Evolutionary conservation across 1,284 basidiomycete species (phyloP), one percentile per base, ranked within the genome.

Genomic region (Trichosporon coremiiforme): DNA sequence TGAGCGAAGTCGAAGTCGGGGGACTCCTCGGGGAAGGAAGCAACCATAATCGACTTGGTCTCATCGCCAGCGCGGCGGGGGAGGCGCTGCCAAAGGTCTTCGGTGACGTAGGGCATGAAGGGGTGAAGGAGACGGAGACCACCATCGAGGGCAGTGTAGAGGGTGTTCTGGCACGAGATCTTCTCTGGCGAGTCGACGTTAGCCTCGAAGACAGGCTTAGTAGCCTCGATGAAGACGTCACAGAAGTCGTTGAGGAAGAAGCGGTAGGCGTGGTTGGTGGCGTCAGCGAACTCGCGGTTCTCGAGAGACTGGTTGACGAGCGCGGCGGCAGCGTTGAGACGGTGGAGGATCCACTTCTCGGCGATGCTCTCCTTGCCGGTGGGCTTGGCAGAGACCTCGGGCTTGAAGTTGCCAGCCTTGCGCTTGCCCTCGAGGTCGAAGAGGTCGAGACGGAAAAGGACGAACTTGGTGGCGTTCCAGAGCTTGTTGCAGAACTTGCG

Each of bases 401-500:
- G 94, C 31, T 91, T 88, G 78, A 96, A 98, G 41, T 86, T 83
- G 67, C 89, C 89, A 66, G 77, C 68, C 65, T 79, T 79, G 36
- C 82, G 72, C 53, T 77, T 78, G 73, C 83, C 83, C 50, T 82
- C 81, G 41, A 84, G 75, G 67, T 83, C 79, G 68, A 83, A 79
- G 35, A 82, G 76, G 73, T 94, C 94, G 47, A 98, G 86, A 85
- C 95, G 95, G 82, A 96, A 88, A 90, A 98, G 93, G 33, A 95
- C 96, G 78, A 99, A 99, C 83, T 96, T 96, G 70, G 95, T 99
- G 0, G 97, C 97, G 82, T 99, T 99, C 89, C 97, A 99, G 35
- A 99, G 90, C 87, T 99, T 99, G 87, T 99, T 99, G 86, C 97
- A 99, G 87, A 98, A 97, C 85, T 99, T 99, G 83, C 97, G 90